phyloP scores from a whole-genome alignment of 257 asterid species.

The Capsicum rhomboideum region DNA sequence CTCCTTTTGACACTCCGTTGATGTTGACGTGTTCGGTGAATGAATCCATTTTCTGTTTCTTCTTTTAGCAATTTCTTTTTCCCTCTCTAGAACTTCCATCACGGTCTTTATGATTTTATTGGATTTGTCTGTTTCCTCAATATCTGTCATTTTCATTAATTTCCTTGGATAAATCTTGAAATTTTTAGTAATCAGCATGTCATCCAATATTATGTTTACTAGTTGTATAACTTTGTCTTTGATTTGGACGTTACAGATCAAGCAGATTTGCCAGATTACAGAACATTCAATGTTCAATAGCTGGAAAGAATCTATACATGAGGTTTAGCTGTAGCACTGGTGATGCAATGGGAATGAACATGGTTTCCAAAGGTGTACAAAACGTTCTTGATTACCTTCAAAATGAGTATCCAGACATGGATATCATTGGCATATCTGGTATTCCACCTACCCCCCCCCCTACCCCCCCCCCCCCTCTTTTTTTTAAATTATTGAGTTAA shows the following conservation, averaged over 20 bases:
- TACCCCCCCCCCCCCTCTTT: too few species aligned
- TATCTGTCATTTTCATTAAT: neutral
- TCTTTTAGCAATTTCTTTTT: neutral
- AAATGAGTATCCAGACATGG: conserved; percentile 43
- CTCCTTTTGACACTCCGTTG: neutral
- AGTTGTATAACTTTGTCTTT: neutral
- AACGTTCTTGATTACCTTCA: conserved; percentile 43
- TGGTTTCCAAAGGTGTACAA: conserved; percentile 56
- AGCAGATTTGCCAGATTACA: conserved; percentile 48
- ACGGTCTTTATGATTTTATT: neutral
- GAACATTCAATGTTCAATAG: conserved; percentile 35
- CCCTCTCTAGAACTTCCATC: neutral
- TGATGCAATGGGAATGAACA: conserved; percentile 59
- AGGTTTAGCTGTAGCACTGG: conserved; percentile 50
- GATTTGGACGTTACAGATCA: conserved; percentile 23
- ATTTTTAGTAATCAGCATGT: neutral
- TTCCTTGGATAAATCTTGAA: neutral
- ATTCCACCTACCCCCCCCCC: neutral
- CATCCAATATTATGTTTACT: neutral
- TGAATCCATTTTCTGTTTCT: neutral
- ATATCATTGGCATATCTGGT: conserved; percentile 49
- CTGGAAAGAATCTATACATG: conserved; percentile 44
- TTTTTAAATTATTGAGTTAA: neutral
- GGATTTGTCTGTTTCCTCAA: neutral
- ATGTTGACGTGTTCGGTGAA: neutral